Base-by-base conservation (phyloP, 345 rosid genomes). In the Rhodomyrtus tomentosa region DNA sequence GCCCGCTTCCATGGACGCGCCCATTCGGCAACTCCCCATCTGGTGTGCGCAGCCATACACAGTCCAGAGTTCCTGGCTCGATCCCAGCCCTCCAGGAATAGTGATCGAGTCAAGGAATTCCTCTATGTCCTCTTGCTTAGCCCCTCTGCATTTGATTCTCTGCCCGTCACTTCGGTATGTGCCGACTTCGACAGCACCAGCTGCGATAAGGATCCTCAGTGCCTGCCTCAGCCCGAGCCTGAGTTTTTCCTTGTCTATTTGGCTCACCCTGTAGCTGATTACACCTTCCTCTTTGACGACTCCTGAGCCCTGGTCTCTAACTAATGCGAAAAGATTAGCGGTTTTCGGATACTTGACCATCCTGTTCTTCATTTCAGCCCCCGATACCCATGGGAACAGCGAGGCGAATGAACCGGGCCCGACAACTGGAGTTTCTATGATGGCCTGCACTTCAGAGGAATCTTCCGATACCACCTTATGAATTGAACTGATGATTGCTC, bases 1-100 rank as follows among this genome's bases (percentile, higher is more conserved):
- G 24, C 98, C 95, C n/a, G 88, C 91, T 84, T 86, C 89, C 49
- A 87, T 89, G 0, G 86, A 87, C 0, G 85, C 82, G 13, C 98
- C 98, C 95, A 94, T 94, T 83, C 94, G 90, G 20, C 98, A 94
- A 82, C 98, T 92, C 76, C 96, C 95, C 90, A 96, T 91, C 88
- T 93, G 99, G 86, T 94, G 96, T 8, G 95, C 96, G 0, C 96
- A 87, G 32, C 87, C 48, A 36, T 88, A 92, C 51, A 84, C 3
- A 32, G 84, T 88, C 93, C 98, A 93, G 24, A 87, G 40, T 82
- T 91, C 91, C 4, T 88, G 92, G 86, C 72, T 84, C 0, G 98
- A 94, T 5, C 50, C 42, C 16, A 88, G 82, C 74, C 95, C 98
- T 29, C 92, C 89, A 0, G 86, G 84, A 1, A 83, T 36, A 1